Evolutionary conservation across 2,329 filamentous ascomycete species (phyloP).

Genomic region (Talaromyces sp.): DNA sequence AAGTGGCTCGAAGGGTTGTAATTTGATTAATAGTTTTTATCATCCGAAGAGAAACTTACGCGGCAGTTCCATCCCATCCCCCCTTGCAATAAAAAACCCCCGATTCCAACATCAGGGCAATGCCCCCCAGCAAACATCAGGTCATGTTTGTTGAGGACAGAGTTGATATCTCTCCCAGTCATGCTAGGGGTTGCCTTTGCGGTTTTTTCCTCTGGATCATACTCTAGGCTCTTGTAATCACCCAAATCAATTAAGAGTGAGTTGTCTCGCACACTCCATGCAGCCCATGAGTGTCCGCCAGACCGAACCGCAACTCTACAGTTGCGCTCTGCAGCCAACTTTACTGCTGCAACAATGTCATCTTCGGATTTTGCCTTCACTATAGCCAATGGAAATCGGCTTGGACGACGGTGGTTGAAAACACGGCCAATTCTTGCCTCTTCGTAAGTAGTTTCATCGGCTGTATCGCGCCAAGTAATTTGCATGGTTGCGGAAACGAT

Average conservation of each 20-base stretch:
- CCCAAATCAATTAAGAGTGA: constrained; percentile 1
- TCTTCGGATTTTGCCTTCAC: constrained; percentile 30
- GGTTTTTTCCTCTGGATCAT: neutral
- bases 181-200: neutral
- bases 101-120: constrained; percentile 1
- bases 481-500: neutral
- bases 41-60: neutral
- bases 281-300: constrained; percentile 46
- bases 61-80: constrained; percentile 6
- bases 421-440: constrained; percentile 32
- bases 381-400: constrained; percentile 36
- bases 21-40: no score
- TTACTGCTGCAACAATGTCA: constrained; percentile 32
- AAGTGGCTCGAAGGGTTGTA: neutral
- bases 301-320: constrained; percentile 41
- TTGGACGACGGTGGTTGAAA: constrained; percentile 37
- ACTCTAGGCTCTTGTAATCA: neutral
- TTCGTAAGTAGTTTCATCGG: constrained; percentile 22
- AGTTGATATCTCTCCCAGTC: neutral
- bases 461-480: constrained; percentile 1
- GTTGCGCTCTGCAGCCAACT: constrained; percentile 27
- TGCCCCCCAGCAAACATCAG: neutral
- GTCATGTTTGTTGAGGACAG: neutral
- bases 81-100: neutral
- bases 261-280: constrained; percentile 12